phyloP scores from a whole-genome alignment of 1,139 yeast species.

The Zygosaccharomyces pseudobailii region DNA sequence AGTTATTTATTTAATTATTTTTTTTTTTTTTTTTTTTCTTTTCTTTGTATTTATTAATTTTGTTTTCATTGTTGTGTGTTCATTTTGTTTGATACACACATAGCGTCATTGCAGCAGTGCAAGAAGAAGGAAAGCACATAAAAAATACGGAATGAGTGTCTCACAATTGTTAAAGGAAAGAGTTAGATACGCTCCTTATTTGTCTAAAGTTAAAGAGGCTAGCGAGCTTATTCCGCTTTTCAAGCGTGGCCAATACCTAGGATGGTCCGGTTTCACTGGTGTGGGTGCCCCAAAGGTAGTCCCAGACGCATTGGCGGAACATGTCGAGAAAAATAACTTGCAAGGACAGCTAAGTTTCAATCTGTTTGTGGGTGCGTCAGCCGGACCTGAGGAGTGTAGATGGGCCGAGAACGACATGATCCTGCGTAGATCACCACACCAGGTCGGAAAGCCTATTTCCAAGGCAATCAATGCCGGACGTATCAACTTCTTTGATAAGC shows the following conservation, averaged over 20 bases:
- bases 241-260: conserved; percentile 84
- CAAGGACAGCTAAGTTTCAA: conserved; percentile 85
- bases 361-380: conserved; percentile 93
- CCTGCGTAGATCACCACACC: conserved; percentile 89
- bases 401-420: conserved; percentile 93
- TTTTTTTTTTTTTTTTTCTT: too few species aligned
- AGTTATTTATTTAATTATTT: too few species aligned
- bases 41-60: too few species aligned
- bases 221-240: conserved; percentile 81
- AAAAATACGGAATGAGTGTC: conserved; percentile 37
- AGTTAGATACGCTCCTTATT: conserved; percentile 84
- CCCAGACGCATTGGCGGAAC: conserved; percentile 81
- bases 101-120: background rate
- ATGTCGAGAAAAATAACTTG: conserved; percentile 80
- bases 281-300: conserved; percentile 96
- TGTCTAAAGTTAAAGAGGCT: conserved; percentile 63
- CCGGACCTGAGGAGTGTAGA: conserved; percentile 92
- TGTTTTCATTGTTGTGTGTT: background rate
- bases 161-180: conserved; percentile 81
- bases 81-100: background rate
- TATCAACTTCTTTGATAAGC: conserved; percentile 89
- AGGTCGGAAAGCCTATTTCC: conserved; percentile 94
- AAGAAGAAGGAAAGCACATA: background rate
- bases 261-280: conserved; percentile 99
- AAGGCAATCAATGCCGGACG: conserved; percentile 83